phyloP scores from a whole-genome alignment of 495 filamentous ascomycete species.

The Tuber calosporum region DNA sequence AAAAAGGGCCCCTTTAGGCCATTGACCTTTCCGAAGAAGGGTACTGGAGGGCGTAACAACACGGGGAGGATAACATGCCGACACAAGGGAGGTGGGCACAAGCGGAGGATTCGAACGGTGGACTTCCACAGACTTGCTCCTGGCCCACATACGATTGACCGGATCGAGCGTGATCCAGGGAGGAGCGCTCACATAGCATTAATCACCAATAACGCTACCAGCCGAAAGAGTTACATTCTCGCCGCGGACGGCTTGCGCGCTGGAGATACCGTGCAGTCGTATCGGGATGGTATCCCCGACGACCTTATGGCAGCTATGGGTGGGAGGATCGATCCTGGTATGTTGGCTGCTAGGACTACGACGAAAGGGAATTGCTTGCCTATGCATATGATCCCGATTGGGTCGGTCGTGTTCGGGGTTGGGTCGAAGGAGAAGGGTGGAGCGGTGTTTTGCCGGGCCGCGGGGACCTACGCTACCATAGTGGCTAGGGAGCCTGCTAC shows the following conservation, averaged over 20 bases:
- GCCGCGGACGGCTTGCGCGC: constrained; percentile 87
- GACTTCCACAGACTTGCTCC: constrained; percentile 71
- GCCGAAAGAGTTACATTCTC: constrained; percentile 75
- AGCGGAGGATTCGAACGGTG: constrained; percentile 80
- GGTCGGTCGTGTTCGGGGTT: constrained; percentile 82
- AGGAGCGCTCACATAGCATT: constrained; percentile 90
- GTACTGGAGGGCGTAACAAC: constrained; percentile 88
- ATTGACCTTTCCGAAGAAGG: constrained; percentile 83
- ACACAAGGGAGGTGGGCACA: constrained; percentile 83
- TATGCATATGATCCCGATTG: constrained; percentile 86
- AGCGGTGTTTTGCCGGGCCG: constrained; percentile 86
- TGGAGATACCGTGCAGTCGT: constrained; percentile 86
- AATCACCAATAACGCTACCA: constrained; percentile 60
- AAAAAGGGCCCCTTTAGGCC: constrained; percentile 77
- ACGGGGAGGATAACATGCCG: constrained; percentile 75
- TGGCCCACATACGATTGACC: constrained; percentile 77
- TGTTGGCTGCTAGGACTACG: constrained; percentile 85
- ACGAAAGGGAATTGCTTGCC: constrained; percentile 94
- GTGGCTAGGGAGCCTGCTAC: constrained; percentile 72
- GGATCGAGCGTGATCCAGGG: constrained; percentile 93
- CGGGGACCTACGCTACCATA: constrained; percentile 82
- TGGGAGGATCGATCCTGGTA: constrained; percentile 81
- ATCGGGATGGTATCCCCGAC: constrained; percentile 75
- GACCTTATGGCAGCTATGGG: constrained; percentile 84
- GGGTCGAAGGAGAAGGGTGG: constrained; percentile 64